Evolutionary conservation across 108 stramenopile species (phyloP).

Genomic region (Mediolabrus comicus): DNA sequence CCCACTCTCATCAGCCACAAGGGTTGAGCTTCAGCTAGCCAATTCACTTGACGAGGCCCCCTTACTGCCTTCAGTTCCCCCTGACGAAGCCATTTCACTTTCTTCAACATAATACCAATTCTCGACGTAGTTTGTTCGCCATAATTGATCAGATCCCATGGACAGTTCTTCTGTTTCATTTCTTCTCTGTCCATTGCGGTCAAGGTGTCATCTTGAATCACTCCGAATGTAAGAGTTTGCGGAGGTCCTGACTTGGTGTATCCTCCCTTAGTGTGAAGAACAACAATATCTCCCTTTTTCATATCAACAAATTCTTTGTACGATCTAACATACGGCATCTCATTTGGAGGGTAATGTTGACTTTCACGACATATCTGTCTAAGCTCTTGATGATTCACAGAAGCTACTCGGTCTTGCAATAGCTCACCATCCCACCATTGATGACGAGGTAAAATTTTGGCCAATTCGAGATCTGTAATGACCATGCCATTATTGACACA

Average conservation of each 20-base stretch:
- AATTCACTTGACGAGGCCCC: not conserved
- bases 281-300: not conserved
- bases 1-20: not conserved
- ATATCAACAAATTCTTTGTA: constrained; percentile 1
- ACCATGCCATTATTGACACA: not conserved
- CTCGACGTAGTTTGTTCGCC: not conserved
- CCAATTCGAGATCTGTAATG: not conserved
- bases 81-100: constrained; percentile 6
- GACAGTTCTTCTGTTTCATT: not conserved
- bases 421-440: not conserved
- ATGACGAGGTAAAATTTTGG: not conserved
- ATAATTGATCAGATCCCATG: not conserved
- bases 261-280: not conserved
- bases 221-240: not conserved
- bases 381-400: not conserved
- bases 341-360: not conserved
- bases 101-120: constrained; percentile 1
- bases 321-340: not conserved
- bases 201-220: not conserved
- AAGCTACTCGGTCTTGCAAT: not conserved
- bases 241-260: not conserved
- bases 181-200: not conserved
- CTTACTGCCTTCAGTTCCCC: constrained; percentile 8
- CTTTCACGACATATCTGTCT: not conserved
- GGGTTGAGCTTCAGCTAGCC: not conserved